Conservation (phyloP, 179 eudicot species). For the Nepenthes alata region DNA sequence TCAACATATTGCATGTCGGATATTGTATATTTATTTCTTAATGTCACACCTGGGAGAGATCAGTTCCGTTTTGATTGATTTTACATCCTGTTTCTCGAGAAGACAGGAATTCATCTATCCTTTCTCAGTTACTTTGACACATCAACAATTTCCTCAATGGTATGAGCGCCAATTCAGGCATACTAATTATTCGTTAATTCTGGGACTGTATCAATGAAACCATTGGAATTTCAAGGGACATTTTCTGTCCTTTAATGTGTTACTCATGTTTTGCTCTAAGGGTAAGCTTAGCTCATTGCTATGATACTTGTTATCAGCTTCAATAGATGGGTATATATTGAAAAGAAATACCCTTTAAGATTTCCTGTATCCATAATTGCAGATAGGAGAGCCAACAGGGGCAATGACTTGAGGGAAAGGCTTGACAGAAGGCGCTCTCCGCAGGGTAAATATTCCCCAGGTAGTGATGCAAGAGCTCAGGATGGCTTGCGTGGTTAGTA, state of each 20-base stretch:
- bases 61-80: conserved; percentile 8
- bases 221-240: conserved; percentile 40
- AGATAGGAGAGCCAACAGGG: conserved; percentile 52
- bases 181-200: conserved; percentile 34
- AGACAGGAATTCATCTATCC: conserved; percentile 28
- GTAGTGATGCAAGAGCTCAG: conserved; percentile 37
- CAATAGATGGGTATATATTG: background rate
- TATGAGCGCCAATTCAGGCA: conserved; percentile 39
- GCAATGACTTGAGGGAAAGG: conserved; percentile 60
- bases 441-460: conserved; percentile 42
- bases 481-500: conserved; percentile 42
- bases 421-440: conserved; percentile 73
- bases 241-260: conserved; percentile 42
- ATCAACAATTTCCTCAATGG: conserved; percentile 35
- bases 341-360: conserved; percentile 10
- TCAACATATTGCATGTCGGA: conserved; percentile 19
- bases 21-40: conserved; percentile 13
- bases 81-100: conserved; percentile 31
- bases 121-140: conserved; percentile 28
- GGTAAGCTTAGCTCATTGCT: conserved; percentile 52
- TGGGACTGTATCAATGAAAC: conserved; percentile 40
- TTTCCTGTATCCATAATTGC: conserved; percentile 12
- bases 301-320: conserved; percentile 9
- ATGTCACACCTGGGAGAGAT: conserved; percentile 26
- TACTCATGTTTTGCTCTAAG: conserved; percentile 32